Percentiles rank a stretch among this genome's conserved stretches.
Evolutionary conservation across 345 rosid genomes (phyloP).

Genomic region (Eucalyptus rudis): DNA sequence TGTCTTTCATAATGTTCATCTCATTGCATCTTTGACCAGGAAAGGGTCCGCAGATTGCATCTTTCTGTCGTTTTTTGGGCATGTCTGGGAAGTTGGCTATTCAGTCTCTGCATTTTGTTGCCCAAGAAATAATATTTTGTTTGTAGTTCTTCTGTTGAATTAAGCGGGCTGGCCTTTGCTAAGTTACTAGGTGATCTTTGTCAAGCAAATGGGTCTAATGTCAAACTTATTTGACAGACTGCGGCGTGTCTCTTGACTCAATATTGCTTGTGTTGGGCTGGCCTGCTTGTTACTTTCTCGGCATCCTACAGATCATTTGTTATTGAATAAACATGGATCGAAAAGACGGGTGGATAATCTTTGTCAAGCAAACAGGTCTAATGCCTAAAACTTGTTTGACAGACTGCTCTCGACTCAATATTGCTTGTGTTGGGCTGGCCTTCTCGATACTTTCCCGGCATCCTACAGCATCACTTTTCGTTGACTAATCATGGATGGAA

Average conservation of each 20-base stretch:
- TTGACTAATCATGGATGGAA: conserved; percentile 6
- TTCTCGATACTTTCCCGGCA: neutral
- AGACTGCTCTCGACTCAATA: neutral
- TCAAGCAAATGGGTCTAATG: neutral
- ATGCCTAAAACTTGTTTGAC: neutral
- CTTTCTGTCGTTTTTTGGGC: neutral
- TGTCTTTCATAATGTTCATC: neutral
- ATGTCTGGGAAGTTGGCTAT: neutral
- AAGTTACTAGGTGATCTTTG: neutral
- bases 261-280: neutral
- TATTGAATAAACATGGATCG: too few species aligned
- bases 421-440: neutral
- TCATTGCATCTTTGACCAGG: neutral
- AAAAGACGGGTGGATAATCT: too few species aligned
- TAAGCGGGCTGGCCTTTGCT: neutral
- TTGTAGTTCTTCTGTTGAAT: neutral
- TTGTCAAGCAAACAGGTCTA: neutral
- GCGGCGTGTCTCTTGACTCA: neutral
- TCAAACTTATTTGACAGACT: neutral
- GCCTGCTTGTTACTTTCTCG: too few species aligned
- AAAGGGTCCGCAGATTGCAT: neutral
- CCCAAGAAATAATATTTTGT: neutral
- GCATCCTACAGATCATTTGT: too few species aligned
- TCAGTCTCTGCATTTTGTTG: neutral
- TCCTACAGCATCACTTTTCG: neutral